These are phyloP conservation scores for Pythium grandisporangium DNA, from an alignment of 352 stramenopile genomes.

Conservation along the genomic window DNA sequence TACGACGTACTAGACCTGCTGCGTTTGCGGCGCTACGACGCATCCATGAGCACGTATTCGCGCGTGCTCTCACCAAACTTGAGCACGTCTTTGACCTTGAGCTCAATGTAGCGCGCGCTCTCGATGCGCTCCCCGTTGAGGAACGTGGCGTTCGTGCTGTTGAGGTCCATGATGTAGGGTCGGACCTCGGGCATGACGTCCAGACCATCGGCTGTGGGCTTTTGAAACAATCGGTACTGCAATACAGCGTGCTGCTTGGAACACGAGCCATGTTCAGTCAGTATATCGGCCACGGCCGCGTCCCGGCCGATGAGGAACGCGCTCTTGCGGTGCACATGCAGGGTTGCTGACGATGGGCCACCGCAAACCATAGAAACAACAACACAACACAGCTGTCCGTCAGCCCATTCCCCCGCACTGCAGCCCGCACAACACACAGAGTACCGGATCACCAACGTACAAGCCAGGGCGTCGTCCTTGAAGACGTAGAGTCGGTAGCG, in stretches of 20 bases:
- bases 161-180: conserved; percentile 98
- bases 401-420: too few relatives aligned
- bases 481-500: conserved; percentile 98
- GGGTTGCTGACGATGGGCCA: conserved; percentile 53
- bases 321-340: conserved; percentile 95
- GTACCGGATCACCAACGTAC: too few relatives aligned
- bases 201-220: conserved; percentile 43
- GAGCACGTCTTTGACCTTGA: conserved; percentile 93
- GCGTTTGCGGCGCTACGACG: conserved; percentile 11
- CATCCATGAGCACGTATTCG: conserved; percentile 95
- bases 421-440: too few relatives aligned
- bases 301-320: conserved; percentile 93
- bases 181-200: conserved; percentile 54
- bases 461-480: conserved; percentile 80
- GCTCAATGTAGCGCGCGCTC: conserved; percentile 93
- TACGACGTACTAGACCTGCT: not conserved
- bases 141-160: conserved; percentile 97
- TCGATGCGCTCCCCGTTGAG: conserved; percentile 95
- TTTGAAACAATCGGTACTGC: conserved; percentile 89
- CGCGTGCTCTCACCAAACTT: conserved; percentile 95
- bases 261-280: conserved; percentile 91
- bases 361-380: not conserved
- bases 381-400: too few relatives aligned
- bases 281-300: conserved; percentile 91
- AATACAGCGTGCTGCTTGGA: conserved; percentile 98